phyloP scores from a whole-genome alignment of 2,329 filamentous ascomycete genomes.

The Acarospora socialis region DNA sequence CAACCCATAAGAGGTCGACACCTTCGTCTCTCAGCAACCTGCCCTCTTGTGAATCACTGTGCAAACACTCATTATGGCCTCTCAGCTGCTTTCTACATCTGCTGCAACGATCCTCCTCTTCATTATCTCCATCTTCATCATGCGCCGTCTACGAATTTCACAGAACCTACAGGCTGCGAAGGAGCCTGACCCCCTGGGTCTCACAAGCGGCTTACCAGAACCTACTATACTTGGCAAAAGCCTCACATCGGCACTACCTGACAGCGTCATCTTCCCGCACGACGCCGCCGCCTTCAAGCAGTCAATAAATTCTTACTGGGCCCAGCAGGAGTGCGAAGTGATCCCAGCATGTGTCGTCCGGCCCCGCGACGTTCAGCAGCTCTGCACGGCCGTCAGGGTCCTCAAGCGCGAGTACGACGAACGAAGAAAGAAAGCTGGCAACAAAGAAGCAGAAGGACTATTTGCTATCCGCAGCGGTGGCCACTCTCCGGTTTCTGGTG shows the following conservation, averaged over 20 bases:
- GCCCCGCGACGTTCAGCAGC: conserved; percentile 18
- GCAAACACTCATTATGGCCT: conserved; percentile 1
- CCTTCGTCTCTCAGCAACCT: background rate
- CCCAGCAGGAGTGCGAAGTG: conserved; percentile 22
- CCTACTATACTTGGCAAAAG: conserved; percentile 8
- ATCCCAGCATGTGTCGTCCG: conserved; percentile 20
- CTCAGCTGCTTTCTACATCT: conserved; percentile 3
- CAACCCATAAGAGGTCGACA: background rate
- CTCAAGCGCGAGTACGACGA: conserved; percentile 18
- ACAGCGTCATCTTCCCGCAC: conserved; percentile 12
- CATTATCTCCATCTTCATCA: conserved; percentile 4
- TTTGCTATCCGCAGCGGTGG: conserved; percentile 12
- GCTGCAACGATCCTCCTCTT: conserved; percentile 4
- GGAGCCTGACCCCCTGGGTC: conserved; percentile 3
- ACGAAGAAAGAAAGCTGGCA: conserved; percentile 9
- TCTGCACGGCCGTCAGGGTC: conserved; percentile 19
- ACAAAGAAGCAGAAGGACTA: conserved; percentile 2
- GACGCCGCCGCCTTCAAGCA: conserved; percentile 10
- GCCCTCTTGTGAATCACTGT: background rate
- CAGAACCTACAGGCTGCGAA: conserved; percentile 3
- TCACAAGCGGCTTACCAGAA: conserved; percentile 4
- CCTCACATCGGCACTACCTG: conserved; percentile 12
- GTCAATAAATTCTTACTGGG: conserved; percentile 20
- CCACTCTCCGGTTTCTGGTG: conserved; percentile 12
- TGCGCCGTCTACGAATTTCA: conserved; percentile 6